These are phyloP conservation scores for Sarocladium brachiariae DNA, from an alignment of 2,329 filamentous ascomycete genomes.

Conservation along the genomic window DNA sequence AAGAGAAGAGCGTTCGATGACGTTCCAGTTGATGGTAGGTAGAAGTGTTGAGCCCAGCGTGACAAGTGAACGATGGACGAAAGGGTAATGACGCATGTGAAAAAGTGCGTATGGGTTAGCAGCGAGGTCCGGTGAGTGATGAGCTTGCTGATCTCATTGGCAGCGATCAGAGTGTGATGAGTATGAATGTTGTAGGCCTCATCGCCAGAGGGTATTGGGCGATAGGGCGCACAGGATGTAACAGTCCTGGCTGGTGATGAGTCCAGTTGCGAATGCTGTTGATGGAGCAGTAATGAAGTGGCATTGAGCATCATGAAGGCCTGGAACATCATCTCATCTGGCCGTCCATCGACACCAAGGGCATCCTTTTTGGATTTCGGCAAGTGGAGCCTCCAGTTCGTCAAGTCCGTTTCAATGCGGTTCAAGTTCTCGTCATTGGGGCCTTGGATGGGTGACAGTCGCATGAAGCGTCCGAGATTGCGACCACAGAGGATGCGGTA, in stretches of 20 bases:
- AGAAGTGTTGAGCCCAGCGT: constrained; percentile 51
- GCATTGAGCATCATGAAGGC: constrained; percentile 71
- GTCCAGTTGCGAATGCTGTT: constrained; percentile 71
- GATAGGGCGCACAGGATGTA: constrained; percentile 61
- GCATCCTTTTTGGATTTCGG: constrained; percentile 65
- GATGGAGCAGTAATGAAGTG: constrained; percentile 68
- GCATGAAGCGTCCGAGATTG: constrained; percentile 67
- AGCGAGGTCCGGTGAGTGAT: constrained; percentile 67
- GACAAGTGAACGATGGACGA: constrained; percentile 77
- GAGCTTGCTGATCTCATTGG: constrained; percentile 68
- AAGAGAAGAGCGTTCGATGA: constrained; percentile 38
- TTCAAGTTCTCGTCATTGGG: constrained; percentile 46
- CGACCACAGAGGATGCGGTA: constrained; percentile 78
- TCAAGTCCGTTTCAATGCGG: constrained; percentile 45
- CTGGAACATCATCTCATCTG: constrained; percentile 90
- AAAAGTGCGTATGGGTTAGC: constrained; percentile 69
- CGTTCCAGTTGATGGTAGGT: constrained; percentile 35
- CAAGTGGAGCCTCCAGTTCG: constrained; percentile 75
- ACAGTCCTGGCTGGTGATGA: constrained; percentile 50
- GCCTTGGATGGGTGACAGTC: constrained; percentile 42
- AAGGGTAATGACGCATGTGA: constrained; percentile 72
- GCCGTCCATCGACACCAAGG: constrained; percentile 58
- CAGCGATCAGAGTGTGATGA: constrained; percentile 71
- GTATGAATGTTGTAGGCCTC: constrained; percentile 61
- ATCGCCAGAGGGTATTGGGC: constrained; percentile 40